A percentile compares a stretch with the other conserved stretches of the same genome.
Conservation (phyloP, 768 basidiomycete genomes). For the Naematelia aurantialba region DNA sequence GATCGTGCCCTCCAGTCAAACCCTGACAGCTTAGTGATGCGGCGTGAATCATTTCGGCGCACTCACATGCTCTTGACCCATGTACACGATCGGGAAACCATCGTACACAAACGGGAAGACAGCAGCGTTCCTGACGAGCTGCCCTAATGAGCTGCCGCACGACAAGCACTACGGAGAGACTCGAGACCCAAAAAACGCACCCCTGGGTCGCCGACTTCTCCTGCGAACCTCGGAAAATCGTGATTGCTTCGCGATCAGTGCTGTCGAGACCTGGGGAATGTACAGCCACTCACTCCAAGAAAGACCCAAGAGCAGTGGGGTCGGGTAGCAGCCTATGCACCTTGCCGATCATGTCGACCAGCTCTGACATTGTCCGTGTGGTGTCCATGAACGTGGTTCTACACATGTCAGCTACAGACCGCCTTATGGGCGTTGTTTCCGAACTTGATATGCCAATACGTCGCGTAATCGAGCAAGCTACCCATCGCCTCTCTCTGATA, state of each 20-base stretch:
- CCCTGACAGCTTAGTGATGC: constrained; percentile 17
- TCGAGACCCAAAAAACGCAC: constrained; percentile 16
- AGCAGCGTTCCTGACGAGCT: constrained; percentile 49
- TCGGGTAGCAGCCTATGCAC: constrained; percentile 41
- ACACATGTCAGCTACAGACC: constrained; percentile 1
- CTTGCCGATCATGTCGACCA: constrained; percentile 39
- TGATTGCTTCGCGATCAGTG: constrained; percentile 38
- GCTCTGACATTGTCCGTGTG: constrained; percentile 22
- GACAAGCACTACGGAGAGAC: background rate
- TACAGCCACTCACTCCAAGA: constrained; percentile 48
- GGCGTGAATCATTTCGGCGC: background rate
- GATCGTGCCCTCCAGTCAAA: constrained; percentile 46
- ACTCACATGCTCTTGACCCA: constrained; percentile 42
- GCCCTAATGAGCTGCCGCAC: background rate
- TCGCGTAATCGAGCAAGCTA: constrained; percentile 48
- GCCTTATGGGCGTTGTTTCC: too few species aligned
- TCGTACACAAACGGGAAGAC: constrained; percentile 50
- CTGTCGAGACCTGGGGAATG: too few species aligned
- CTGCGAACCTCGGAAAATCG: constrained; percentile 44
- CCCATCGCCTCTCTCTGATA: constrained; percentile 45
- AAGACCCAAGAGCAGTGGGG: constrained; percentile 45
- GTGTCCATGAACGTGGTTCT: constrained; percentile 44
- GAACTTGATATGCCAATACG: constrained; percentile 45
- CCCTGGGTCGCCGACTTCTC: constrained; percentile 27
- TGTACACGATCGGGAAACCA: constrained; percentile 51